Evolutionary conservation across 129 eudicot genomes (phyloP).

Genomic region (Tanacetum coccineum): DNA sequence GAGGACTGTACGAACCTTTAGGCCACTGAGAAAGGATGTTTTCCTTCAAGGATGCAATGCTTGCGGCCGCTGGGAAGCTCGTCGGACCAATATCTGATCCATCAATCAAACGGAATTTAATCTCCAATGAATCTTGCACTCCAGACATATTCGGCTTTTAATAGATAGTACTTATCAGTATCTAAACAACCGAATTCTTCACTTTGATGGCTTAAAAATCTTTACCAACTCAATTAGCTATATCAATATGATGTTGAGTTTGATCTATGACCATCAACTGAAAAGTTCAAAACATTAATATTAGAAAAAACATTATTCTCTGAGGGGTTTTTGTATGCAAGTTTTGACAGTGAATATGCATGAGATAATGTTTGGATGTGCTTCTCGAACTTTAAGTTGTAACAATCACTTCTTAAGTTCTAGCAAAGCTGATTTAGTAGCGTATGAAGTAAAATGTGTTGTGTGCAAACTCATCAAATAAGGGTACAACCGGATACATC

Average conservation of each 20-base stretch:
- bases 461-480: not conserved
- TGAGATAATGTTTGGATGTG: not conserved
- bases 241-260: constrained; percentile 18
- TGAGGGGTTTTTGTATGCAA: not conserved
- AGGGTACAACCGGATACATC: not conserved
- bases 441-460: too few relatives aligned
- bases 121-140: constrained; percentile 58
- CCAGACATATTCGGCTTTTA: constrained; percentile 28
- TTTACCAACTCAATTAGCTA: constrained; percentile 16
- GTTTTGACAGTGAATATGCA: not conserved
- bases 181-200: constrained; percentile 1
- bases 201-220: constrained; percentile 1
- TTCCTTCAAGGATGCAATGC: constrained; percentile 56
- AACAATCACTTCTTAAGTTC: not conserved
- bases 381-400: not conserved
- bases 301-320: constrained; percentile 17
- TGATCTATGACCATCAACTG: constrained; percentile 15
- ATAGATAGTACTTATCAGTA: not conserved
- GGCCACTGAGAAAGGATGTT: constrained; percentile 74
- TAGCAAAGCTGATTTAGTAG: not conserved
- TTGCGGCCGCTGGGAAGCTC: constrained; percentile 53
- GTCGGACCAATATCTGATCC: constrained; percentile 72
- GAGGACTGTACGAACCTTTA: constrained; percentile 38
- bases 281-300: constrained; percentile 25
- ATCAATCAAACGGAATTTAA: constrained; percentile 58